phyloP scores from a whole-genome alignment of 2,329 filamentous ascomycete genomes.

The Capronia coronata region DNA sequence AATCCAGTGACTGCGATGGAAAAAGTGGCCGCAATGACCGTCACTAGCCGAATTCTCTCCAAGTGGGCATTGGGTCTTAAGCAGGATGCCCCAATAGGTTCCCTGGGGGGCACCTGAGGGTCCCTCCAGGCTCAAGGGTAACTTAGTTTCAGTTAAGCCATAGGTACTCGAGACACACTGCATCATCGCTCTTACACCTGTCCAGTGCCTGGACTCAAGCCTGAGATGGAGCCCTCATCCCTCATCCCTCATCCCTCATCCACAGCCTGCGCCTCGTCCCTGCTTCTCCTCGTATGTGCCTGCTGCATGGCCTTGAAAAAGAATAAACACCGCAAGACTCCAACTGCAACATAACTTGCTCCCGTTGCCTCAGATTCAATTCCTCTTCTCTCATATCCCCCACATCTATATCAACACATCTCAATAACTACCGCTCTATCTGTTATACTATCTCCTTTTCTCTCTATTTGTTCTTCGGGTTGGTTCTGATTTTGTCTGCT shows the following conservation, averaged over 20 bases:
- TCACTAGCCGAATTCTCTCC: background rate
- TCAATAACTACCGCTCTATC: background rate
- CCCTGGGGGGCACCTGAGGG: background rate
- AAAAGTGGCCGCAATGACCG: background rate
- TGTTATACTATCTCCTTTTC: conserved; percentile 3
- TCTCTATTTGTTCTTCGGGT: background rate
- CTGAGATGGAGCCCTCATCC: too few relatives aligned
- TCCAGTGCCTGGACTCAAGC: background rate
- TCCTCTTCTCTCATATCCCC: conserved; percentile 3
- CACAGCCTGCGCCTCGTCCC: background rate
- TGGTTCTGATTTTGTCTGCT: conserved; percentile 9
- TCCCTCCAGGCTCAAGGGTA: background rate
- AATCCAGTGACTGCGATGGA: background rate
- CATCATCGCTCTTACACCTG: background rate
- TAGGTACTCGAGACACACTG: background rate
- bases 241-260: too few relatives aligned
- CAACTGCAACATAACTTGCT: background rate
- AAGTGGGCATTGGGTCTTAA: background rate
- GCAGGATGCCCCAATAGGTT: background rate
- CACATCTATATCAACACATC: conserved; percentile 3
- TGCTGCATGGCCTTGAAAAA: background rate
- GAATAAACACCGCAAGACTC: conserved; percentile 1
- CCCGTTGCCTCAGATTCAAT: background rate
- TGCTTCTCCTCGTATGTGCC: background rate
- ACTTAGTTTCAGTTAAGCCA: background rate